A percentile compares a stretch with the other conserved stretches of the same genome.
Conservation (phyloP, 805 yeast genomes). For the Candida tammaniensis region DNA sequence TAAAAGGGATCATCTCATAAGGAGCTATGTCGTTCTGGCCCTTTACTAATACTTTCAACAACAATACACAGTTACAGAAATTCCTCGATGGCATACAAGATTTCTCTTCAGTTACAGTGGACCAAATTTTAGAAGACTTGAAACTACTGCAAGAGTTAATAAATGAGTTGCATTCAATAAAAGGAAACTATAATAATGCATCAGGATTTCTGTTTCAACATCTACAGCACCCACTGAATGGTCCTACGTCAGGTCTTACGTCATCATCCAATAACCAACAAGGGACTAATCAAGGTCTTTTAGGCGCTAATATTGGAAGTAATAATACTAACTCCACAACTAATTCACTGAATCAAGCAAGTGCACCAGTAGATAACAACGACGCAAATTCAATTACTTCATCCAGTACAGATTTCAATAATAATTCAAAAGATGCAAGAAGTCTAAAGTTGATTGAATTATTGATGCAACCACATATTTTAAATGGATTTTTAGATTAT, state of each 20-base stretch:
- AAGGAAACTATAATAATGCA: slow-evolving; percentile 30
- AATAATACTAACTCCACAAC: background rate
- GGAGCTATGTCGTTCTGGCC: slow-evolving; percentile 54
- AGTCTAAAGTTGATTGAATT: slow-evolving; percentile 67
- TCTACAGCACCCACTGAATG: slow-evolving; percentile 2
- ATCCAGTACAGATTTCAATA: slow-evolving; percentile 24
- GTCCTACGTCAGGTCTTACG: background rate
- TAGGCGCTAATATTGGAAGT: background rate
- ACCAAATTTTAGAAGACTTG: slow-evolving; percentile 31
- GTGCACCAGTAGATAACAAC: slow-evolving; percentile 12
- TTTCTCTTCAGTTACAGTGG: slow-evolving; percentile 26
- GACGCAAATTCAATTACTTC: slow-evolving; percentile 35
- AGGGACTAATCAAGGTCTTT: background rate
- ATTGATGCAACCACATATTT: slow-evolving; percentile 72
- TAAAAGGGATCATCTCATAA: too few relatives aligned
- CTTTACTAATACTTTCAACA: slow-evolving; percentile 35
- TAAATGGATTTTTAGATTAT: slow-evolving; percentile 65
- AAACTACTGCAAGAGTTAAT: slow-evolving; percentile 35
- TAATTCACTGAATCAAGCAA: background rate
- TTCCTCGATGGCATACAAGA: slow-evolving; percentile 38
- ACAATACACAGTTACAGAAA: slow-evolving; percentile 38
- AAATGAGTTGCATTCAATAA: slow-evolving; percentile 35
- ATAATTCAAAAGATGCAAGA: slow-evolving; percentile 30
- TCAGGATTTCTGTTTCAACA: slow-evolving; percentile 25
- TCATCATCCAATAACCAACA: background rate